phyloP scores from a whole-genome alignment of 2,329 filamentous ascomycete genomes.

The Exophiala oligosperma region DNA sequence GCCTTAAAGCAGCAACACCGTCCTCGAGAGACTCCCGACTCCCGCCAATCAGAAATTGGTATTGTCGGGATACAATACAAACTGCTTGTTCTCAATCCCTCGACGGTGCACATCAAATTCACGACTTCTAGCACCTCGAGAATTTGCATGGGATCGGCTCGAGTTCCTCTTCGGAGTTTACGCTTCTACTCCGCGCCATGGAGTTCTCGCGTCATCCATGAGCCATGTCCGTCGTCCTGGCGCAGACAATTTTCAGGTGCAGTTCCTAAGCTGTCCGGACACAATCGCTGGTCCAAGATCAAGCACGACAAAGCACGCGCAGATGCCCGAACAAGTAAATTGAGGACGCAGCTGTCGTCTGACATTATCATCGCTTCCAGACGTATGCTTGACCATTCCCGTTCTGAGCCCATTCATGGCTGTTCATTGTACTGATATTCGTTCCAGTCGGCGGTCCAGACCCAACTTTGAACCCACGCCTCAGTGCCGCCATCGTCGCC shows the following conservation, averaged over 20 bases:
- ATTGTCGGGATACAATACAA: not conserved
- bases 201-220: constrained; percentile 11
- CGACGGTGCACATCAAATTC: not conserved
- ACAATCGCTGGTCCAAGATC: constrained; percentile 96
- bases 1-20: too few relatives aligned
- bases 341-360: constrained; percentile 67
- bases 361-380: constrained; percentile 75
- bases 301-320: constrained; percentile 89
- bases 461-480: constrained; percentile 69
- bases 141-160: not conserved
- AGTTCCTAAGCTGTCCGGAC: constrained; percentile 56
- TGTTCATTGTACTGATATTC: constrained; percentile 1
- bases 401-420: not conserved
- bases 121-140: not conserved
- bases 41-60: not conserved
- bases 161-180: not conserved
- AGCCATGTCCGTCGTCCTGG: not conserved
- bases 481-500: constrained; percentile 69
- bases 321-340: constrained; percentile 71
- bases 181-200: not conserved
- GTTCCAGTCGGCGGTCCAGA: constrained; percentile 72
- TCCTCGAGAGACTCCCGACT: too few relatives aligned
- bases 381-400: constrained; percentile 48
- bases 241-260: constrained; percentile 12
- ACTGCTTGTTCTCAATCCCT: not conserved